Evolutionary conservation across 192 early-diverging fungal genomes (phyloP), one percentile per base, ranked within the genome.

Genomic region (Coemansia sp.): DNA sequence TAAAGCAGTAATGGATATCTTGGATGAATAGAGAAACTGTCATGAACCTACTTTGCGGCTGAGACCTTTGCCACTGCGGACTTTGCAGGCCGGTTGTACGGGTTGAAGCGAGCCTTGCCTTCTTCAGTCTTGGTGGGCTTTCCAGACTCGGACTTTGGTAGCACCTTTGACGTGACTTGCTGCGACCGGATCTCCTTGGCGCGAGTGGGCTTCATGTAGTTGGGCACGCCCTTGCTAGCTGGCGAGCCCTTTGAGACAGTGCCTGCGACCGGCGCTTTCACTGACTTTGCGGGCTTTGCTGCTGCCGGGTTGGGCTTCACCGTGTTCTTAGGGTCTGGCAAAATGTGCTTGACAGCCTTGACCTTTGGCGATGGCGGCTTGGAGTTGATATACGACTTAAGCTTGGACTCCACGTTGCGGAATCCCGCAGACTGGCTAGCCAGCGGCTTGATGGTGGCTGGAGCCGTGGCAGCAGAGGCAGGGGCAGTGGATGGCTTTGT

Each of bases 321-420:
- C 18, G 27, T 44, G 32, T 12, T 52, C 48, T 59, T 37, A 4
- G 37, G 1, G 18, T 32, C 52, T 10, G 22, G 48, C 39, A n/a
- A 22, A 38, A 34, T 27, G 53, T 53, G 46, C 57, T 68, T 68
- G 38, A 59, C 52, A 11, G 41, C 26, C 36, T 74, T 67, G 26
- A 55, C 26, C 62, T 60, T 63, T 35, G 68, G 69, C 7, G 48
- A 27, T 0, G 58, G 36, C 6, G 65, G 65, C 41, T 72, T 72
- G 19, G 75, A 27, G 32, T 69, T 56, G 42, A 79, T 72, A 26
- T 72, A 79, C 32, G 76, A 48, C 59, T 72, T 79, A 42, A 79
- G 3, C 66, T 79, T 79, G 39, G 76, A 79, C 52, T 79, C 66
- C 10, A 79, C 70, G 35, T 60, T 62, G 26, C 63, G 66, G n/a